Conservation (phyloP, 495 filamentous ascomycete genomes). For the Hyphodiscus hymeniophilus region DNA sequence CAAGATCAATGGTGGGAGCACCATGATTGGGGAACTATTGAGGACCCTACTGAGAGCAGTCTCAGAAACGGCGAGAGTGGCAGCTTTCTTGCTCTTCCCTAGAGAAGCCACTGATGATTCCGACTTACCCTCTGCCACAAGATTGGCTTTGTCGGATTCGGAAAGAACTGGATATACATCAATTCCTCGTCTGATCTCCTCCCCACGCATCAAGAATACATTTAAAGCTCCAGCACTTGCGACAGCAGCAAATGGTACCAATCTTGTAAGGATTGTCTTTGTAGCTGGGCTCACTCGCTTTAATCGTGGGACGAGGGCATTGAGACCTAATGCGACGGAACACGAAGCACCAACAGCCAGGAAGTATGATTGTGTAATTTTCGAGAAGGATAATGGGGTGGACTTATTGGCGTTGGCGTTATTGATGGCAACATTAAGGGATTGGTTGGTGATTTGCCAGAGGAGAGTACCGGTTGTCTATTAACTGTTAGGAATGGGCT, state of each 20-base stretch:
- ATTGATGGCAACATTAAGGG: slow-evolving; percentile 96
- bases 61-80: slow-evolving; percentile 80
- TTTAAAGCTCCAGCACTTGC: slow-evolving; percentile 85
- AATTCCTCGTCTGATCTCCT: slow-evolving; percentile 88
- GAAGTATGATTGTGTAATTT: slow-evolving; percentile 81
- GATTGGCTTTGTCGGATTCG: slow-evolving; percentile 43
- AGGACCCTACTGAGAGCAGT: slow-evolving; percentile 83
- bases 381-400: slow-evolving; percentile 68
- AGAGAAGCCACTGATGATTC: slow-evolving; percentile 55
- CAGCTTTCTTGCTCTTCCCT: slow-evolving; percentile 81
- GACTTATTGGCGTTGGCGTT: slow-evolving; percentile 96
- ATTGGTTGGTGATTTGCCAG: slow-evolving; percentile 97
- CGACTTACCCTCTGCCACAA: slow-evolving; percentile 41
- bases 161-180: slow-evolving; percentile 80
- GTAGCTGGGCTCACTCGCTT: slow-evolving; percentile 65
- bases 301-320: slow-evolving; percentile 77
- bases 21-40: slow-evolving; percentile 96
- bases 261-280: slow-evolving; percentile 62
- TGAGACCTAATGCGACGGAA: slow-evolving; percentile 88
- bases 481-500: neutral
- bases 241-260: slow-evolving; percentile 94
- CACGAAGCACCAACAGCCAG: slow-evolving; percentile 89
- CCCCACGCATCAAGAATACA: slow-evolving; percentile 94
- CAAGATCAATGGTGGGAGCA: slow-evolving; percentile 75
- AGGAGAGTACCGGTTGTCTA: slow-evolving; percentile 80